Evolutionary conservation across 768 basidiomycete genomes (phyloP).

Genomic region (Tricholoma furcatifolium): DNA sequence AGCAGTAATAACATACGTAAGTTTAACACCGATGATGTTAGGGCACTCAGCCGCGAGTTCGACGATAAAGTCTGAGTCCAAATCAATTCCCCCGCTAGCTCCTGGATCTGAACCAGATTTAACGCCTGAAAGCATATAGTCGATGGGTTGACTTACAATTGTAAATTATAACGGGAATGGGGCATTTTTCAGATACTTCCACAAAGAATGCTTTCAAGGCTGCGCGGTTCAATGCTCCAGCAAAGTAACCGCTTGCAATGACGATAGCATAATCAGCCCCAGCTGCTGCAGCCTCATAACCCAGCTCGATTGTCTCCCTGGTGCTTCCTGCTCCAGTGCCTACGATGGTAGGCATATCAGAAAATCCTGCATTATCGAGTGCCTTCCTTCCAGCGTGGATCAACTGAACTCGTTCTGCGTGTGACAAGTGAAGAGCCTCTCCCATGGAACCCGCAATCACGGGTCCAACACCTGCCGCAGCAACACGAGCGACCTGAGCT

Average conservation of each 20-base stretch:
- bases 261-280: conserved; percentile 89
- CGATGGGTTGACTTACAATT: conserved; percentile 59
- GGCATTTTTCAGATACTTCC: conserved; percentile 76
- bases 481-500: conserved; percentile 62
- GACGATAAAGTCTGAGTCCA: conserved; percentile 85
- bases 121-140: conserved; percentile 7
- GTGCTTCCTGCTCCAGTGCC: conserved; percentile 87
- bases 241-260: conserved; percentile 86
- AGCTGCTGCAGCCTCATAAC: conserved; percentile 73
- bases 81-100: conserved; percentile 85
- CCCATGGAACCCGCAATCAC: conserved; percentile 84
- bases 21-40: conserved; percentile 84
- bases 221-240: conserved; percentile 65
- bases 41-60: conserved; percentile 75
- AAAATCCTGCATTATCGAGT: conserved; percentile 64
- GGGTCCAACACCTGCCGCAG: conserved; percentile 66
- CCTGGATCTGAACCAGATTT: conserved; percentile 60
- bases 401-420: conserved; percentile 61
- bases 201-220: conserved; percentile 80
- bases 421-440: conserved; percentile 76
- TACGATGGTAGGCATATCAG: conserved; percentile 65
- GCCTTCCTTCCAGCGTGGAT: conserved; percentile 68
- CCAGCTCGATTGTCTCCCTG: conserved; percentile 74
- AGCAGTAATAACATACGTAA: conserved; percentile 60
- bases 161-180: conserved; percentile 87